Conservation (phyloP, 176 grass and related monocot genomes). For the Triticum turgidum region DNA sequence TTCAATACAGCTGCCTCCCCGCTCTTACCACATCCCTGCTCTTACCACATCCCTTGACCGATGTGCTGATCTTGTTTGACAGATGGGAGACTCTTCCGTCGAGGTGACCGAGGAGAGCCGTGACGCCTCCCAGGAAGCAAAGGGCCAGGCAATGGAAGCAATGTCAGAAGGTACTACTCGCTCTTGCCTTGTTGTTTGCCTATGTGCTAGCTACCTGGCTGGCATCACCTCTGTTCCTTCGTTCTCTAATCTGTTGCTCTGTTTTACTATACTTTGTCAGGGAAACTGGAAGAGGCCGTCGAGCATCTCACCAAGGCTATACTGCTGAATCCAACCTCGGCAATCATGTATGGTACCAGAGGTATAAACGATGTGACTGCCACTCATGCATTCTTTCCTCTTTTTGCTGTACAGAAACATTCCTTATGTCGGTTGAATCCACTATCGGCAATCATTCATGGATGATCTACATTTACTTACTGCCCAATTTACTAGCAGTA, state of each 20-base stretch:
- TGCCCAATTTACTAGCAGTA: neutral
- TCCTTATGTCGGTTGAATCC: neutral
- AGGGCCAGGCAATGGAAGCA: constrained; percentile 81
- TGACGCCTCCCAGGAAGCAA: constrained; percentile 83
- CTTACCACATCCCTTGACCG: neutral
- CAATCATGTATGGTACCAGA: constrained; percentile 98
- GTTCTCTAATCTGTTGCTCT: neutral
- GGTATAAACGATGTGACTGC: constrained; percentile 30
- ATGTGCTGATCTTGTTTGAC: neutral
- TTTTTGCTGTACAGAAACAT: neutral
- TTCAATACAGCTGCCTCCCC: neutral
- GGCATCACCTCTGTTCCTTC: neutral
- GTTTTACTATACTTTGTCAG: constrained; percentile 15
- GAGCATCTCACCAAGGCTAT: constrained; percentile 91
- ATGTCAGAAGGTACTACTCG: constrained; percentile 68
- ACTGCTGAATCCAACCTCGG: constrained; percentile 80
- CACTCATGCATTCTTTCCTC: neutral
- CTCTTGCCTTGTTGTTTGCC: neutral
- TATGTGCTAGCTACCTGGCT: neutral
- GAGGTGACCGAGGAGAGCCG: constrained; percentile 91
- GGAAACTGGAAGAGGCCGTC: constrained; percentile 77
- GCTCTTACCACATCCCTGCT: neutral
- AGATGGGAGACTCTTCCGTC: constrained; percentile 83
- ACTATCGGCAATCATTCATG: neutral
- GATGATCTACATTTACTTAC: neutral